These are phyloP conservation scores for Taiozyma sp. DNA, from an alignment of 1,139 yeast species.

Conservation along the genomic window DNA sequence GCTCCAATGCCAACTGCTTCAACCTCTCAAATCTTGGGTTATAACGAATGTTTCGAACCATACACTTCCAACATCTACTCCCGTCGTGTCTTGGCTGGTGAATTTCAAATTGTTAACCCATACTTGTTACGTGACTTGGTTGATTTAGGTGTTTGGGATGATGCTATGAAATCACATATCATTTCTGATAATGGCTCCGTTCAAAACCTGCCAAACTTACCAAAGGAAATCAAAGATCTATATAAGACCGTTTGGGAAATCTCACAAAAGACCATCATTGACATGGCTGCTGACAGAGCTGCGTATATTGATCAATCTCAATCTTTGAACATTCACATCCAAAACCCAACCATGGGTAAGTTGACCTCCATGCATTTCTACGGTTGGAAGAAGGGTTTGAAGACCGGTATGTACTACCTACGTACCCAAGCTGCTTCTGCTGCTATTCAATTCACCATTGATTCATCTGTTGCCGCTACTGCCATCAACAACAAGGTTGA, in stretches of 20 bases:
- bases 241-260: constrained; percentile 98
- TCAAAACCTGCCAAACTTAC: constrained; percentile 72
- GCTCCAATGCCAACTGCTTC: constrained; percentile 98
- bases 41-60: constrained; percentile 90
- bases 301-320: constrained; percentile 95
- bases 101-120: constrained; percentile 84
- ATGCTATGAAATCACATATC: constrained; percentile 74
- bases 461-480: constrained; percentile 36
- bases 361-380: constrained; percentile 97
- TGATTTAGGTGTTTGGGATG: constrained; percentile 80
- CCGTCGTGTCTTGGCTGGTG: constrained; percentile 85
- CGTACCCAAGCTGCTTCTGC: constrained; percentile 95
- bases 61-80: constrained; percentile 84
- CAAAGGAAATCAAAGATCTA: constrained; percentile 68
- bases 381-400: constrained; percentile 95
- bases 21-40: constrained; percentile 85
- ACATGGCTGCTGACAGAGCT: constrained; percentile 94
- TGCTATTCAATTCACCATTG: constrained; percentile 74
- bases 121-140: constrained; percentile 77
- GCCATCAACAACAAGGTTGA: constrained; percentile 53
- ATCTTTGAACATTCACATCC: constrained; percentile 81
- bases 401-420: constrained; percentile 97
- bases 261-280: constrained; percentile 82
- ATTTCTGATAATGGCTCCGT: constrained; percentile 83
- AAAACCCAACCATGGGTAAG: constrained; percentile 88